phyloP scores from a whole-genome alignment of 345 rosid species.

The Gossypium arboreum region DNA sequence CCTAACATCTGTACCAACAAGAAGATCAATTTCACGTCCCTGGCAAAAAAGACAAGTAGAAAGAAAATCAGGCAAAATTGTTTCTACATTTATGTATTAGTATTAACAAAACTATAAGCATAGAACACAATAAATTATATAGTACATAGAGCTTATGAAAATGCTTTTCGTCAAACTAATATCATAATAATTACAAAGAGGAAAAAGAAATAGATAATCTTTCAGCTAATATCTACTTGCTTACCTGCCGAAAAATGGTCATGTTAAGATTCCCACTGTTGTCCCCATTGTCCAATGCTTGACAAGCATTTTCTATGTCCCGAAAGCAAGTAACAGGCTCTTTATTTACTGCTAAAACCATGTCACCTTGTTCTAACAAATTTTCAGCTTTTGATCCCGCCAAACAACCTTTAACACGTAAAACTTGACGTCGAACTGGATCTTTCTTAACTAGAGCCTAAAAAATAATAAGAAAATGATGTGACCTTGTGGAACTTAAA shows the following conservation, averaged over 20 bases:
- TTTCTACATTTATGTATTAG: not conserved
- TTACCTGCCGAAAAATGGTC: conserved; percentile 83
- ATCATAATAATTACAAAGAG: not conserved
- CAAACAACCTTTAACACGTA: conserved; percentile 88
- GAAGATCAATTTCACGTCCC: conserved; percentile 75
- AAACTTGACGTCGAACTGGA: conserved; percentile 79
- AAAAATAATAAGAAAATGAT: conserved; percentile 2
- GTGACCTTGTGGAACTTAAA: not conserved
- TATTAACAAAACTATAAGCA: conserved; percentile 5
- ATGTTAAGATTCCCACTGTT: conserved; percentile 58
- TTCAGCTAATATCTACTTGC: not conserved
- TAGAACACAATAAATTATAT: not conserved
- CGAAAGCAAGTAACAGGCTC: conserved; percentile 87
- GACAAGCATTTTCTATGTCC: conserved; percentile 87
- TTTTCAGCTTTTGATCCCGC: conserved; percentile 93
- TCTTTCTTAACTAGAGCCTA: conserved; percentile 86
- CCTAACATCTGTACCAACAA: conserved; percentile 84
- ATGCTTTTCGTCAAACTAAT: conserved; percentile 38
- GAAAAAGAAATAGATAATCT: not conserved
- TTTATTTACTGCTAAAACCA: conserved; percentile 85
- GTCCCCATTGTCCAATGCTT: conserved; percentile 51
- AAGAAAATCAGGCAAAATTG: conserved; percentile 10
- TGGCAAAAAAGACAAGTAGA: conserved; percentile 31
- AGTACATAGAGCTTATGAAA: not conserved
- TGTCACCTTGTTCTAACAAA: conserved; percentile 85